A percentile compares a stretch with the other conserved stretches of the same genome.
Conservation (phyloP, 2,329 filamentous ascomycete genomes). For the Aspergillus oerlinghausenensis region DNA sequence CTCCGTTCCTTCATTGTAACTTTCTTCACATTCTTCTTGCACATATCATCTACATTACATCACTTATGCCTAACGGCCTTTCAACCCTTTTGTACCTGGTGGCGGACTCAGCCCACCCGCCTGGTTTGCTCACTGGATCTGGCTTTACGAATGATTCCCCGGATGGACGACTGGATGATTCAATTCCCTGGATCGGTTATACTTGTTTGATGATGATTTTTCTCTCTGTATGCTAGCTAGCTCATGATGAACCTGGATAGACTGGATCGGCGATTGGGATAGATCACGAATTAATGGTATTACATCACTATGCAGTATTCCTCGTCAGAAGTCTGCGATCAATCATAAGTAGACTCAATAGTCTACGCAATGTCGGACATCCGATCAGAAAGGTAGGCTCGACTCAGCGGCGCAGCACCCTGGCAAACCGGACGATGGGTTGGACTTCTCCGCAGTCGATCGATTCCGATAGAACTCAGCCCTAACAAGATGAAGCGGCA, state of each 20-base stretch:
- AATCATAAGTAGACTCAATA: too few species aligned
- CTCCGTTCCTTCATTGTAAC: slow-evolving; percentile 8
- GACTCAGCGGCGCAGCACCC: too few species aligned
- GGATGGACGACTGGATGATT: slow-evolving; percentile 15
- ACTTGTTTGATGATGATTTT: not conserved
- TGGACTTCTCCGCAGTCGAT: too few species aligned
- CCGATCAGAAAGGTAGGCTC: too few species aligned
- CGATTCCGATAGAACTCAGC: too few species aligned
- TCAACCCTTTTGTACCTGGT: not conserved
- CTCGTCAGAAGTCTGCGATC: too few species aligned
- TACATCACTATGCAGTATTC: not conserved
- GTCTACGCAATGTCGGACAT: too few species aligned
- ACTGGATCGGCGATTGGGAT: not conserved
- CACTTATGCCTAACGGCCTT: slow-evolving; percentile 2
- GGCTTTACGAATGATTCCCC: slow-evolving; percentile 15
- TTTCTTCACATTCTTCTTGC: not conserved
- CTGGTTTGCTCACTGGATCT: not conserved
- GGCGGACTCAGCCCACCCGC: not conserved
- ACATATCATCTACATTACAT: not conserved
- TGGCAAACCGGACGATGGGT: too few species aligned
- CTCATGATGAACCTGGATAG: not conserved
- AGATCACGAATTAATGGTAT: not conserved
- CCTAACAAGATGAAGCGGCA: too few species aligned
- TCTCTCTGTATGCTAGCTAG: not conserved
- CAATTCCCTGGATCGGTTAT: not conserved